Base-by-base conservation (phyloP, 257 asterid species). In the Solanum peruvianum region DNA sequence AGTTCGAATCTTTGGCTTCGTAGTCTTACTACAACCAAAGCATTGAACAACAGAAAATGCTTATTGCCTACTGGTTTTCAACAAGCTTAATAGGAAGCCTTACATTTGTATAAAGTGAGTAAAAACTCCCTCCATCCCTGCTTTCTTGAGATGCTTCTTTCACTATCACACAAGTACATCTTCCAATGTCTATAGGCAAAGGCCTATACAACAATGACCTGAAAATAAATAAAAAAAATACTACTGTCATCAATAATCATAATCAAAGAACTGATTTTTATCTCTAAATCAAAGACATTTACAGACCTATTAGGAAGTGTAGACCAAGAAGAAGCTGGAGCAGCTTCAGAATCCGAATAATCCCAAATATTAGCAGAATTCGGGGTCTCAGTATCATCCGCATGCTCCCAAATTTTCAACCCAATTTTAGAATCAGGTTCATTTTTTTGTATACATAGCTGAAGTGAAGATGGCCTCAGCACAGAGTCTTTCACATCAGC, bases 261-360 rank as follows among this genome's bases (percentile, higher is more conserved):
- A 64, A 44, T 58, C 31, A 25, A 35, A 67, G 60, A 52, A 11
- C 29, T 41, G 86, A 9, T 13, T 71, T 11, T 15, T 18, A 67
- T 20, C 31, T 39, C 33, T 9, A 69, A 33, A 21, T 39, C 56
- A 31, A 73, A 45, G 15, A 31, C 29, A 70, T 3, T 21, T 7
- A 29, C 84, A 13, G 27, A 94, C 98, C 98, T 94, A 80, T 95
- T 95, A 27, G 98, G 98, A 88, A 95, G 86, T 75, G 94, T 93
- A 67, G 99, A 94, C 99, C 99, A 97, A 0, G 99, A 96, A 5
- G 99, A 93, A 85, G 94, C 99, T 0, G 99, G 99, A 3, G 98
- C 98, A 45, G 98, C 90, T 86, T 97, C 99, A 0, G 99, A 92
- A 90, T 97, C 99, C 0, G 99, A 96, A 73, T 92, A 90, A 72